Evolutionary conservation across 371 early-diverging fungal genomes (phyloP).

Genomic region (Syncephalis plumigaleata): DNA sequence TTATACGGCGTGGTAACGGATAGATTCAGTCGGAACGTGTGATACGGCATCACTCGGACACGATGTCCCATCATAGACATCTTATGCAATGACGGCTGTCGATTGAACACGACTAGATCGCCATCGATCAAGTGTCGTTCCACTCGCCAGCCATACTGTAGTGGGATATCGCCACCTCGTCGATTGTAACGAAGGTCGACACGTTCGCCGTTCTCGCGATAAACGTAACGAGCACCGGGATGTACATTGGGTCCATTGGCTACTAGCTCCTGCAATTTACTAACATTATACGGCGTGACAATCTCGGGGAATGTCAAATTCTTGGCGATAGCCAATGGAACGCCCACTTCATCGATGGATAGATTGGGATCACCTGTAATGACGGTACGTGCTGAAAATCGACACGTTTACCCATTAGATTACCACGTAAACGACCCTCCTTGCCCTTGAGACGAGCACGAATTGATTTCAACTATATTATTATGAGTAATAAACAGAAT

Average conservation of each 20-base stretch:
- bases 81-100: slow-evolving; percentile 99
- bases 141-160: slow-evolving; percentile 90
- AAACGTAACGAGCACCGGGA: slow-evolving; percentile 99
- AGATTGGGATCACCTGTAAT: slow-evolving; percentile 99
- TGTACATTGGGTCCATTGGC: slow-evolving; percentile 92
- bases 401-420: slow-evolving; percentile 99
- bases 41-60: slow-evolving; percentile 96
- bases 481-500: not conserved
- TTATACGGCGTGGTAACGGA: slow-evolving; percentile 99
- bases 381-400: slow-evolving; percentile 99
- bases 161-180: slow-evolving; percentile 71
- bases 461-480: slow-evolving; percentile 73
- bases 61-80: slow-evolving; percentile 99
- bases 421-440: slow-evolving; percentile 98
- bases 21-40: slow-evolving; percentile 97
- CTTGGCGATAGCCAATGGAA: slow-evolving; percentile 95
- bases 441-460: slow-evolving; percentile 98
- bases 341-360: slow-evolving; percentile 96
- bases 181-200: slow-evolving; percentile 91
- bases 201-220: slow-evolving; percentile 91
- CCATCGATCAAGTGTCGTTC: slow-evolving; percentile 96
- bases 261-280: slow-evolving; percentile 76
- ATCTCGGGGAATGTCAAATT: slow-evolving; percentile 98
- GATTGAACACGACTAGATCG: slow-evolving; percentile 98
- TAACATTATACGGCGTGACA: slow-evolving; percentile 97